These are phyloP conservation scores for Arthroderma sp. DNA, from an alignment of 2,329 filamentous ascomycete species.

Conservation along the genomic window DNA sequence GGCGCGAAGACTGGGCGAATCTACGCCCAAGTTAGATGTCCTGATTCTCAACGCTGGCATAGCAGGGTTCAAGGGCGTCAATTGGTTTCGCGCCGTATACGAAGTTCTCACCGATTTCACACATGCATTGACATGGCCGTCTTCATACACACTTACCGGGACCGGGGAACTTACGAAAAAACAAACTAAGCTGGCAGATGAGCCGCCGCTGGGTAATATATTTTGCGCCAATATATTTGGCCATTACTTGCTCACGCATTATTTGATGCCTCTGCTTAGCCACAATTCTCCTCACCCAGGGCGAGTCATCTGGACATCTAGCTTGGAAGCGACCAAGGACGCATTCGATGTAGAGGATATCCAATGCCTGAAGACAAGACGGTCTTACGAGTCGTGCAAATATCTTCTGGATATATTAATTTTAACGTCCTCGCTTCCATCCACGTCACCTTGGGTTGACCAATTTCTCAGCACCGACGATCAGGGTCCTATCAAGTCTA, in stretches of 20 bases:
- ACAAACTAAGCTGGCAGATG: slow-evolving; percentile 35
- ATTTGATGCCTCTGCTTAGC: slow-evolving; percentile 60
- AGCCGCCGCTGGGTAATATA: slow-evolving; percentile 59
- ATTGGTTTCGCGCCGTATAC: slow-evolving; percentile 52
- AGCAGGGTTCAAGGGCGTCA: slow-evolving; percentile 69
- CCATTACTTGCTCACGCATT: slow-evolving; percentile 79
- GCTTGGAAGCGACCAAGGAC: slow-evolving; percentile 53
- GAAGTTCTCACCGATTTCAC: slow-evolving; percentile 48
- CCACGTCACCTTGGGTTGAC: slow-evolving; percentile 43
- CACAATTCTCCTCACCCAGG: slow-evolving; percentile 34
- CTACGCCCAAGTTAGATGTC: slow-evolving; percentile 58
- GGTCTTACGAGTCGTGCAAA: slow-evolving; percentile 77
- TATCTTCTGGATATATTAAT: slow-evolving; percentile 71
- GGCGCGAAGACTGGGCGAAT: slow-evolving; percentile 35
- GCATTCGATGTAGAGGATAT: slow-evolving; percentile 56
- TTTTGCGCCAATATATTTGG: slow-evolving; percentile 92
- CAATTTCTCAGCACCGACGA: slow-evolving; percentile 40
- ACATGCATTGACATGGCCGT: slow-evolving; percentile 61
- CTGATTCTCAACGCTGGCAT: slow-evolving; percentile 80
- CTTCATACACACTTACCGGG: slow-evolving; percentile 52
- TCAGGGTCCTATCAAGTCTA: slow-evolving; percentile 7
- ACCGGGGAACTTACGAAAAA: slow-evolving; percentile 41
- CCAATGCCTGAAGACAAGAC: slow-evolving; percentile 51
- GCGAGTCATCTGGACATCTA: slow-evolving; percentile 77
- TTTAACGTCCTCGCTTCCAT: slow-evolving; percentile 58